Conservation (phyloP, 2,329 filamentous ascomycete species). For the Escovopsis weberi region DNA sequence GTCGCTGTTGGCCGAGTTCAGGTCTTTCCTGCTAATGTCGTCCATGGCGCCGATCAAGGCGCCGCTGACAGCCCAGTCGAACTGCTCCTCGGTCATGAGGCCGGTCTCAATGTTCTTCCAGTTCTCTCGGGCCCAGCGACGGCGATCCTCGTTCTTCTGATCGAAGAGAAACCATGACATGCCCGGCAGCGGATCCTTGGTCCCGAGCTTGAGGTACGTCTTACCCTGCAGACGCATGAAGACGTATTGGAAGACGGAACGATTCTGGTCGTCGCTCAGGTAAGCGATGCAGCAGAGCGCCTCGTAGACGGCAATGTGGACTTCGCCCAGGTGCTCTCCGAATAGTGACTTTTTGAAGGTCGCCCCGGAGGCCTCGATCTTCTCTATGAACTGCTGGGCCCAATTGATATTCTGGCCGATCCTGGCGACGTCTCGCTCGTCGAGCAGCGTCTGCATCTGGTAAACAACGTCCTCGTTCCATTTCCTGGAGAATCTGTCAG, state of each 20-base stretch:
- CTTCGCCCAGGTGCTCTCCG: conserved; percentile 34
- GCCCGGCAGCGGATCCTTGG: conserved; percentile 60
- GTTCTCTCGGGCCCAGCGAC: conserved; percentile 24
- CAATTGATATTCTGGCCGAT: conserved; percentile 45
- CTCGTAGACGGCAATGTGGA: conserved; percentile 75
- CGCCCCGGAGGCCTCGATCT: conserved; percentile 32
- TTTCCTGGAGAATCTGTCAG: conserved; percentile 12
- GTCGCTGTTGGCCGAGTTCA: conserved; percentile 15
- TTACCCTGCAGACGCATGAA: conserved; percentile 62
- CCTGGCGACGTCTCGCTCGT: conserved; percentile 44
- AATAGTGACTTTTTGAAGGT: conserved; percentile 33
- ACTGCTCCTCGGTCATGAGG: conserved; percentile 54
- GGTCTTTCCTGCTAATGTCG: conserved; percentile 38
- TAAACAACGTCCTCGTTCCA: conserved; percentile 36
- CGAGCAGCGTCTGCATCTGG: conserved; percentile 40
- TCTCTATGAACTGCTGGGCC: conserved; percentile 39
- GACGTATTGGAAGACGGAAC: conserved; percentile 59
- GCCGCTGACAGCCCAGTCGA: conserved; percentile 75
- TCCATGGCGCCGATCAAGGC: conserved; percentile 54
- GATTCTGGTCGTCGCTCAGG: conserved; percentile 40
- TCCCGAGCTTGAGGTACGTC: conserved; percentile 61
- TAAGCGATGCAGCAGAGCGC: conserved; percentile 73
- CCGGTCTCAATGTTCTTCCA: conserved; percentile 38
- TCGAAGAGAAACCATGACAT: conserved; percentile 73
- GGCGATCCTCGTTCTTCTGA: conserved; percentile 40